These are phyloP conservation scores for Macroventuria anomochaeta DNA, from an alignment of 2,329 filamentous ascomycete genomes.

Conservation along the genomic window DNA sequence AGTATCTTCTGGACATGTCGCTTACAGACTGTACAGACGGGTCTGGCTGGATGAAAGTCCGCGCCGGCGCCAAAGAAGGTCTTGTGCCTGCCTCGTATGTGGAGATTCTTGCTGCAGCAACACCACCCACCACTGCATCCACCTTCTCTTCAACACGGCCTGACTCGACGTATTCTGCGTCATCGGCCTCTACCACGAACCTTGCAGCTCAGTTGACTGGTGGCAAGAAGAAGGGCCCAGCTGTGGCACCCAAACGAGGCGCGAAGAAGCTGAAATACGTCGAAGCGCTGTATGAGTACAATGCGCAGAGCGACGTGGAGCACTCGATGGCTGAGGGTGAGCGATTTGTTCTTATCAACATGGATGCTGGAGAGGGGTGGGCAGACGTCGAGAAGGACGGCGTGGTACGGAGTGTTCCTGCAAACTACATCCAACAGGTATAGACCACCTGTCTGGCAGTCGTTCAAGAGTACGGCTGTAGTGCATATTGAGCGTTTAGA, in stretches of 20 bases:
- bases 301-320: constrained; percentile 82
- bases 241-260: constrained; percentile 86
- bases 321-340: constrained; percentile 92
- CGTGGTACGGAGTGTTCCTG: constrained; percentile 84
- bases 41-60: constrained; percentile 88
- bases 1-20: constrained; percentile 22
- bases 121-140: constrained; percentile 48
- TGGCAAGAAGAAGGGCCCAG: constrained; percentile 85
- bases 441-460: constrained; percentile 44
- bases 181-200: constrained; percentile 74
- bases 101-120: constrained; percentile 61
- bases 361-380: constrained; percentile 93
- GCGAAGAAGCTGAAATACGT: constrained; percentile 95
- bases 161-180: constrained; percentile 73
- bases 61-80: constrained; percentile 75
- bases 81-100: constrained; percentile 88
- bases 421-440: constrained; percentile 86
- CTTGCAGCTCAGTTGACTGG: constrained; percentile 42
- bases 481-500: constrained; percentile 11
- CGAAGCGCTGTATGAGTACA: constrained; percentile 90
- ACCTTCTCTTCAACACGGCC: constrained; percentile 48
- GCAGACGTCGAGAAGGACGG: constrained; percentile 94
- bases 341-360: constrained; percentile 84
- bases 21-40: constrained; percentile 67
- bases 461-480: constrained; percentile 19